phyloP scores from a whole-genome alignment of 768 basidiomycete genomes.

The Lactifluus rugatus region DNA sequence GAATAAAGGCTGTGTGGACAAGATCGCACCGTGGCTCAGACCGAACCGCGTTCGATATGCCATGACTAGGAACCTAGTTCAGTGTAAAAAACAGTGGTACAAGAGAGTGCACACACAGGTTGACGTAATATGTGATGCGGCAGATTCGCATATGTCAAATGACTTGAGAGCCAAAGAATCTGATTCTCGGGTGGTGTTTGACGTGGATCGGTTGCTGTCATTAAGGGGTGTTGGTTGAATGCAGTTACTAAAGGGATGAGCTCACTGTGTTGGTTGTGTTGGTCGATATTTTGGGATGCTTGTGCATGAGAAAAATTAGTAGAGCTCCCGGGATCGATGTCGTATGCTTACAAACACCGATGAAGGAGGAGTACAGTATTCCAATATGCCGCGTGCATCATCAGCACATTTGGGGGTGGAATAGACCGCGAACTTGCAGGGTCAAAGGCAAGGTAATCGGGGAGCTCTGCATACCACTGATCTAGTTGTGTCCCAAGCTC shows the following conservation, averaged over 20 bases:
- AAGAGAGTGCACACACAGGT: conserved; percentile 36
- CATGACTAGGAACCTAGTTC: conserved; percentile 34
- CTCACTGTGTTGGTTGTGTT: conserved; percentile 38
- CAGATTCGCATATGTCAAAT: conserved; percentile 65
- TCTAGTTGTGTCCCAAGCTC: conserved; percentile 58
- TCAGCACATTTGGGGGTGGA: conserved; percentile 57
- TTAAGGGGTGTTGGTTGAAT: not conserved
- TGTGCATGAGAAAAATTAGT: not conserved
- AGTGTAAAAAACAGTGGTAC: not conserved
- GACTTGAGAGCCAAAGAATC: conserved; percentile 49
- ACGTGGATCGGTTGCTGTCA: conserved; percentile 3
- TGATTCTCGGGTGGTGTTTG: conserved; percentile 19
- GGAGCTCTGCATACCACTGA: conserved; percentile 64
- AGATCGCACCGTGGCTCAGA: conserved; percentile 50
- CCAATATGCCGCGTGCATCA: conserved; percentile 70
- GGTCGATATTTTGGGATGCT: conserved; percentile 62
- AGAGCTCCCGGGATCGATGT: not conserved
- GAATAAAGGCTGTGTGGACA: conserved; percentile 60
- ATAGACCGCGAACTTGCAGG: conserved; percentile 40
- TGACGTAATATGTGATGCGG: conserved; percentile 60
- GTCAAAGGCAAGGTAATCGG: conserved; percentile 53
- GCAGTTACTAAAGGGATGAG: not conserved
- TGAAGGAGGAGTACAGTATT: conserved; percentile 63
- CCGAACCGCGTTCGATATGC: conserved; percentile 52
- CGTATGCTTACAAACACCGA: conserved; percentile 61